These are phyloP conservation scores for Coemansia interrupta DNA, from an alignment of 192 early-diverging fungal genomes.

Conservation along the genomic window DNA sequence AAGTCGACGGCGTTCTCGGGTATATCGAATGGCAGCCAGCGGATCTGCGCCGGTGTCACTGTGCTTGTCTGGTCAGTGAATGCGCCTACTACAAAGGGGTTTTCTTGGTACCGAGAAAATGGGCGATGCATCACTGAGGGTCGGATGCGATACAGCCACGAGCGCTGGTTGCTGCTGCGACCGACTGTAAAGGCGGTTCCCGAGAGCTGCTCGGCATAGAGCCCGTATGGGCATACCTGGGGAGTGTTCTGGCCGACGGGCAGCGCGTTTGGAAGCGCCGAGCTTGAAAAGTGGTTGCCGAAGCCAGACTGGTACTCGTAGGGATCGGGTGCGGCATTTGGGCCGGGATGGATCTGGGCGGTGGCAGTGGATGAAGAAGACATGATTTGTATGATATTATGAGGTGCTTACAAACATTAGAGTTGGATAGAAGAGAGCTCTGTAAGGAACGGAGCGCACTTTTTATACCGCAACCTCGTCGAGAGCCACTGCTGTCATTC, in stretches of 20 bases:
- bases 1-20: slow-evolving; percentile 63
- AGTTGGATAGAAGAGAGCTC: not conserved
- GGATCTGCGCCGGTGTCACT: slow-evolving; percentile 80
- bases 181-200: slow-evolving; percentile 87
- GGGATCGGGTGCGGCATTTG: slow-evolving; percentile 8
- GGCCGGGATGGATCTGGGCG: no score
- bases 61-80: slow-evolving; percentile 58
- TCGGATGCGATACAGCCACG: slow-evolving; percentile 94
- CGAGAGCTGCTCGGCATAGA: slow-evolving; percentile 94
- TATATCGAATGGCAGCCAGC: slow-evolving; percentile 88
- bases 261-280: slow-evolving; percentile 77
- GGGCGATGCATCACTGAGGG: slow-evolving; percentile 84
- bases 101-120: slow-evolving; percentile 47
- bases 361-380: no score
- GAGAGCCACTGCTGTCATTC: not conserved
- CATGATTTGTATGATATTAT: no score
- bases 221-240: slow-evolving; percentile 80
- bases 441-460: no score
- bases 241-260: slow-evolving; percentile 90
- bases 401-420: no score
- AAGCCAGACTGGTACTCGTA: slow-evolving; percentile 76
- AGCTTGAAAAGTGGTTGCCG: slow-evolving; percentile 83
- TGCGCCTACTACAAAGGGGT: slow-evolving; percentile 55
- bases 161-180: slow-evolving; percentile 73
- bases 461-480: no score